Conservation (phyloP, 2,329 filamentous ascomycete species). For the Aspergillus carbonarius region DNA sequence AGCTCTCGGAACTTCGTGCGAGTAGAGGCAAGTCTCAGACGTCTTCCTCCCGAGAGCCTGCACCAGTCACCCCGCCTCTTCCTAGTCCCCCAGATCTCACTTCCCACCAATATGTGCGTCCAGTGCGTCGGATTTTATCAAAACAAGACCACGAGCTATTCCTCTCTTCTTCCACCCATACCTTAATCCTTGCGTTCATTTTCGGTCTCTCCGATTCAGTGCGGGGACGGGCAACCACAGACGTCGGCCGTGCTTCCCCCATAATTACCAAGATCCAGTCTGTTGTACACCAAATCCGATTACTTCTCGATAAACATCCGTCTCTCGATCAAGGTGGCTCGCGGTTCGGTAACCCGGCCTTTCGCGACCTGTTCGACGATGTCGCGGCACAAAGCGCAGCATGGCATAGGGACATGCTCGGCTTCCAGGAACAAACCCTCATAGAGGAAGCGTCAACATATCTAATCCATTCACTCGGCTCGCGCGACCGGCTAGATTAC, state of each 20-base stretch:
- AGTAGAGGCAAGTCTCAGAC: constrained; percentile 33
- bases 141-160: constrained; percentile 78
- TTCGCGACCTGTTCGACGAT: constrained; percentile 71
- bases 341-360: constrained; percentile 91
- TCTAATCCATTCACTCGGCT: constrained; percentile 80
- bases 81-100: constrained; percentile 65
- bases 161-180: constrained; percentile 70
- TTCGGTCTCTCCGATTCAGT: constrained; percentile 85
- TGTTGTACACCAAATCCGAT: constrained; percentile 69
- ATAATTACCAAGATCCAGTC: constrained; percentile 63
- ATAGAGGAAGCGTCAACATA: constrained; percentile 75
- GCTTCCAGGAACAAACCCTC: constrained; percentile 47
- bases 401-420: constrained; percentile 45
- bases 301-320: constrained; percentile 67
- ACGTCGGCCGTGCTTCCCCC: constrained; percentile 50
- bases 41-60: constrained; percentile 48
- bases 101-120: constrained; percentile 62
- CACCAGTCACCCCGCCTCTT: constrained; percentile 73
- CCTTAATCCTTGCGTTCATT: constrained; percentile 77
- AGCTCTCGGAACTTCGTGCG: constrained; percentile 39
- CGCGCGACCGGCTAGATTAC: constrained; percentile 86
- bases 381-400: constrained; percentile 38
- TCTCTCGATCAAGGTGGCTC: constrained; percentile 84
- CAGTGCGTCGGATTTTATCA: constrained; percentile 78
- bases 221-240: constrained; percentile 43